These are phyloP conservation scores for Saccharomycopsis olivae DNA, from an alignment of 805 yeast species.

Conservation along the genomic window DNA sequence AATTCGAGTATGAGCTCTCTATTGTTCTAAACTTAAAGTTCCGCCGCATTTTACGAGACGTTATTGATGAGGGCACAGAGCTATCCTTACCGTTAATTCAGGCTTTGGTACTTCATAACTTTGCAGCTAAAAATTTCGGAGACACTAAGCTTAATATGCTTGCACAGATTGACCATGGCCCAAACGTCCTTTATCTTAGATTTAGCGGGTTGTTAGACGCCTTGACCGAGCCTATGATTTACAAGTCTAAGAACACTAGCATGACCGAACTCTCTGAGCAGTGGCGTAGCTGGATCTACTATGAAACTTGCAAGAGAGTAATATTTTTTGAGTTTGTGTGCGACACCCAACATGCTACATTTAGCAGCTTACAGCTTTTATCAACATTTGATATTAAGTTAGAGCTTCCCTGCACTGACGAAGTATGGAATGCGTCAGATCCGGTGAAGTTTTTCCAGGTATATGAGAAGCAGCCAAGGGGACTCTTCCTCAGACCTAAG, in stretches of 20 bases:
- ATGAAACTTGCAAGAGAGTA: constrained; percentile 34
- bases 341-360: constrained; percentile 29
- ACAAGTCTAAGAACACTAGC: constrained; percentile 1
- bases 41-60: constrained; percentile 4
- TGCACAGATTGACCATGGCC: constrained; percentile 15
- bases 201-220: constrained; percentile 10
- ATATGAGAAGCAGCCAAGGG: constrained; percentile 24
- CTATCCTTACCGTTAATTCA: constrained; percentile 10
- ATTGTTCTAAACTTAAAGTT: constrained; percentile 6
- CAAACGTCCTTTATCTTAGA: constrained; percentile 11
- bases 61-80: constrained; percentile 3
- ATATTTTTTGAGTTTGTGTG: constrained; percentile 32
- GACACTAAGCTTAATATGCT: constrained; percentile 9
- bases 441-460: constrained; percentile 21
- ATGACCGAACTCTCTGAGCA: constrained; percentile 4
- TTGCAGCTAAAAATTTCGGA: constrained; percentile 12
- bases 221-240: constrained; percentile 9
- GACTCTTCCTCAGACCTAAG: constrained; percentile 12
- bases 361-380: constrained; percentile 21
- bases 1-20: constrained; percentile 5
- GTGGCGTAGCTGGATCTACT: constrained; percentile 38
- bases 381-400: constrained; percentile 34
- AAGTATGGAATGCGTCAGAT: constrained; percentile 31
- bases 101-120: constrained; percentile 10
- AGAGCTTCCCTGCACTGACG: constrained; percentile 36